These are phyloP conservation scores for Arxiozyma bovina DNA, from an alignment of 1,139 yeast species.

Conservation along the genomic window DNA sequence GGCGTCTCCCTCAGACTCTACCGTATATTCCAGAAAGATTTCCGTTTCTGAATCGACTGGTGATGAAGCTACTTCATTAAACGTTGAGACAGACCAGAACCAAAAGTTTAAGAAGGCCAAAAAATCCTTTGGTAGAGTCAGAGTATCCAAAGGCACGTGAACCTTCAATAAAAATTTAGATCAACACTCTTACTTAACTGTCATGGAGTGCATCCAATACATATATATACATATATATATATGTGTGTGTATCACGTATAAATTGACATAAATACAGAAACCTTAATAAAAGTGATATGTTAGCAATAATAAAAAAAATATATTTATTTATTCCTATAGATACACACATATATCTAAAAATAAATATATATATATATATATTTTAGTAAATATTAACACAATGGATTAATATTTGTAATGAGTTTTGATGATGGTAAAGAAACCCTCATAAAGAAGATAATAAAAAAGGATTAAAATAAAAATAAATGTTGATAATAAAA, in stretches of 20 bases:
- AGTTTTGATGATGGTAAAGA: background rate
- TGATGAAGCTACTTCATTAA: too few relatives aligned
- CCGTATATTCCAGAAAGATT: too few relatives aligned
- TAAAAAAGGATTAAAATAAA: background rate
- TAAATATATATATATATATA: too few relatives aligned
- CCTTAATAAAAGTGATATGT: background rate
- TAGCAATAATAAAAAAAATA: background rate
- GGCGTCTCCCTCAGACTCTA: background rate
- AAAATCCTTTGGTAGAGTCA: background rate
- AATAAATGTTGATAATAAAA: background rate
- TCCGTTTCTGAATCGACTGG: background rate
- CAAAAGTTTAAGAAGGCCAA: background rate
- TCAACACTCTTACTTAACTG: background rate
- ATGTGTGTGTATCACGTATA: background rate
- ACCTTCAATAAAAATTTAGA: too few relatives aligned
- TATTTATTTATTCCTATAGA: slow-evolving; percentile 1
- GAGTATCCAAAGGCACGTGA: background rate
- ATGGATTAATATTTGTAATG: background rate
- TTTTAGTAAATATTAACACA: background rate
- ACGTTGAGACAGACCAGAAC: background rate
- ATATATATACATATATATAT: background rate
- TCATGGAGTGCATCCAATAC: background rate
- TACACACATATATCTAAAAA: background rate
- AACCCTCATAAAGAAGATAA: background rate
- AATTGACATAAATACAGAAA: background rate